A percentile compares a stretch with the other conserved stretches of the same genome.
Evolutionary conservation across 2,329 filamentous ascomycete species (phyloP).

Genomic region (Chaetomiaceae sp.): DNA sequence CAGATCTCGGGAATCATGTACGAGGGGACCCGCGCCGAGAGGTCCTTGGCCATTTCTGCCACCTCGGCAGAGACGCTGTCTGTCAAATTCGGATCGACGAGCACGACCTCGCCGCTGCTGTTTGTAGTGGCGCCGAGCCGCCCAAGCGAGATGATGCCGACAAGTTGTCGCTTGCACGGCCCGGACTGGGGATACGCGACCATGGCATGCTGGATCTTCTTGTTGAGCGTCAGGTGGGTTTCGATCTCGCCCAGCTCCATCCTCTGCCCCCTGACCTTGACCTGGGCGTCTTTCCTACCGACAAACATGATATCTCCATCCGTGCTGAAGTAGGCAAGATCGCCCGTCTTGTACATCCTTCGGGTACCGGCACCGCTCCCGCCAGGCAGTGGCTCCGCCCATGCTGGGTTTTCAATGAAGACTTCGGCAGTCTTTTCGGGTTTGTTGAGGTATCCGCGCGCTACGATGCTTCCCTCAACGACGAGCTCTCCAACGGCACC

Average conservation of each 20-base stretch:
- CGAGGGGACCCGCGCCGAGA: neutral
- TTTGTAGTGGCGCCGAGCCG: no score
- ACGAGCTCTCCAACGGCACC: slow-evolving; percentile 24
- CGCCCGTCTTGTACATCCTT: slow-evolving; percentile 41
- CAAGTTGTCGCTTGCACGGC: slow-evolving; percentile 19
- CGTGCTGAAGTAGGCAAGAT: slow-evolving; percentile 22
- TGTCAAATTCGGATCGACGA: no score
- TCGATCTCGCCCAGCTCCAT: slow-evolving; percentile 40
- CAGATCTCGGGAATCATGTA: slow-evolving; percentile 36
- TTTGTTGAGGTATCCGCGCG: slow-evolving; percentile 21
- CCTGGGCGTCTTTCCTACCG: slow-evolving; percentile 26
- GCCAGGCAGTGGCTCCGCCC: neutral
- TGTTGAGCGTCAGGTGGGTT: slow-evolving; percentile 35
- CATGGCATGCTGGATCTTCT: slow-evolving; percentile 42
- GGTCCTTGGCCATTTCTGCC: no score
- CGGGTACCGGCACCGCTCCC: slow-evolving; percentile 9
- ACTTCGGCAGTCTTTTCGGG: slow-evolving; percentile 36
- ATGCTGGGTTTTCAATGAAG: neutral
- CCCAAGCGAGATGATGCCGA: slow-evolving; percentile 15
- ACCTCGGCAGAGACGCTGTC: no score
- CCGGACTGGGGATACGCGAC: slow-evolving; percentile 36
- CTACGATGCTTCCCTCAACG: slow-evolving; percentile 20
- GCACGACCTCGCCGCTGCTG: no score
- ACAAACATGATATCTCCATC: slow-evolving; percentile 23
- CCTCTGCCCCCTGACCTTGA: slow-evolving; percentile 28